Evolutionary conservation across 345 rosid genomes (phyloP).

Genomic region (Rhizophora mangle): DNA sequence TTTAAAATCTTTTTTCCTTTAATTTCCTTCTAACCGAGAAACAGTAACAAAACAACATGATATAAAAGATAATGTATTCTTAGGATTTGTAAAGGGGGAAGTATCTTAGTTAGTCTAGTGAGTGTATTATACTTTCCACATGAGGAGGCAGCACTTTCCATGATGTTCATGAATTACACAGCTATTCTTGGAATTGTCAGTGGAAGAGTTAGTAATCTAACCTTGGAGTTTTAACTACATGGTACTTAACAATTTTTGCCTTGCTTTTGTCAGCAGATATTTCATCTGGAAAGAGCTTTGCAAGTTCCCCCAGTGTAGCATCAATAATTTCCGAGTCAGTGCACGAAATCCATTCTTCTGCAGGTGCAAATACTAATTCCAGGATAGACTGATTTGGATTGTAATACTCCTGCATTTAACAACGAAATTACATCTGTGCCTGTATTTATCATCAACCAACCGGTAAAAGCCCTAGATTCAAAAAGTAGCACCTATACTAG

Average conservation of each 20-base stretch:
- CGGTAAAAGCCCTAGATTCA: no score
- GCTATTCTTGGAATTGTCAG: background rate
- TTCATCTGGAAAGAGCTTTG: conserved; percentile 88
- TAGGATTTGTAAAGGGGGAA: no score
- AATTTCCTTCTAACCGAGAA: no score
- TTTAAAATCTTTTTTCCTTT: no score
- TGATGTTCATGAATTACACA: background rate
- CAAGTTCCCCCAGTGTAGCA: conserved; percentile 91
- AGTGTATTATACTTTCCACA: no score
- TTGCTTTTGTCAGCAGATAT: conserved; percentile 88
- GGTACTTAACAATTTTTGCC: conserved; percentile 83
- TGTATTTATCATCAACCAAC: background rate
- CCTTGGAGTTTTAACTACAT: conserved; percentile 94
- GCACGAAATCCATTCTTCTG: conserved; percentile 86
- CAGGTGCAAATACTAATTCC: conserved; percentile 96
- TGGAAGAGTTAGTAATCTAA: conserved; percentile 23
- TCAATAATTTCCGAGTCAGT: conserved; percentile 79
- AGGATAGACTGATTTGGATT: conserved; percentile 85
- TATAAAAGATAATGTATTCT: no score
- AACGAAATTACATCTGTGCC: background rate
- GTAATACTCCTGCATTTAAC: conserved; percentile 66
- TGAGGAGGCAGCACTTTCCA: background rate
- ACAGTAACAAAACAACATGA: no score
- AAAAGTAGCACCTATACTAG: no score
- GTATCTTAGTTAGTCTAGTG: no score